Evolutionary conservation across 1,139 yeast species (phyloP).

Genomic region (Saccharomyces hybrid): DNA sequence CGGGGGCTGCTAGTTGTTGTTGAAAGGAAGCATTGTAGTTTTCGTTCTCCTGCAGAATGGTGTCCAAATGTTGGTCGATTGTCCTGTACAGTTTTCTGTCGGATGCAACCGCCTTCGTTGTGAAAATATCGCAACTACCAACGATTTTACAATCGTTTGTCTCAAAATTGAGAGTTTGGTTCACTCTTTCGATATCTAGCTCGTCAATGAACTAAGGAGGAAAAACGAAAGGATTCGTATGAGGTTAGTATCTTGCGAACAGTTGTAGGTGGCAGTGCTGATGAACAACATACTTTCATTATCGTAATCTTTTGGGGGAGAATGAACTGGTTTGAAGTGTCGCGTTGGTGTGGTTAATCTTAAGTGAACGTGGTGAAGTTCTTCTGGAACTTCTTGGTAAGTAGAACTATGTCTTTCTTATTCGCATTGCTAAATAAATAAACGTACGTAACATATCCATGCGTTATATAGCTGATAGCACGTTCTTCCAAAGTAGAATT

Average conservation of each 20-base stretch:
- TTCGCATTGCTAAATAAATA: not conserved
- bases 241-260: not conserved
- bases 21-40: conserved; percentile 26
- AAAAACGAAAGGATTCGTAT: conserved; percentile 3
- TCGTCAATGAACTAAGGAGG: conserved; percentile 71
- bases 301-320: not conserved
- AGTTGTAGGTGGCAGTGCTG: not conserved
- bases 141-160: conserved; percentile 78
- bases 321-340: not conserved
- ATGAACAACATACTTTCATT: not conserved
- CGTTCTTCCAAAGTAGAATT: not conserved
- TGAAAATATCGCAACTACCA: conserved; percentile 92
- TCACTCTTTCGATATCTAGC: conserved; percentile 80
- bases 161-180: conserved; percentile 79
- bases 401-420: not conserved
- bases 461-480: not conserved
- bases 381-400: not conserved
- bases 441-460: not conserved
- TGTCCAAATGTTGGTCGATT: conserved; percentile 73
- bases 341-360: too few relatives aligned
- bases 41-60: conserved; percentile 48
- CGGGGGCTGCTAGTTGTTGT: conserved; percentile 14
- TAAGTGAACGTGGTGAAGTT: not conserved
- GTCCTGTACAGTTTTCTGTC: conserved; percentile 85
- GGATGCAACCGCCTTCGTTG: conserved; percentile 87